Evolutionary conservation across 1,139 yeast genomes (phyloP).

Genomic region (Ogataea hybrid): DNA sequence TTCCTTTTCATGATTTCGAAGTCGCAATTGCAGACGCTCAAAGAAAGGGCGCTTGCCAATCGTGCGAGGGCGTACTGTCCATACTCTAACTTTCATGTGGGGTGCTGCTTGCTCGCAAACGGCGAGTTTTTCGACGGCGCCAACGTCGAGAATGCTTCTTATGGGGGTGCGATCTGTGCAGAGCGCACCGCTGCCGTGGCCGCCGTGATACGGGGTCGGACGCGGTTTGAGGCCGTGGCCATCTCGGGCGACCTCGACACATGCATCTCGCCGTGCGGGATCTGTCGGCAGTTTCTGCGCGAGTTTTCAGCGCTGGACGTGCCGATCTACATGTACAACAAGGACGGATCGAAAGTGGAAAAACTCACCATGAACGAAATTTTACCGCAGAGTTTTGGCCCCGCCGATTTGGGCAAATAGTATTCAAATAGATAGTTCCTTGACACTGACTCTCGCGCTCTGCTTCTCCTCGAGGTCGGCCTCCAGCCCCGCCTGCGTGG

Average conservation of each 20-base stretch:
- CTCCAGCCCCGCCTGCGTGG: conserved; percentile 14
- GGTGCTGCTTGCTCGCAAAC: conserved; percentile 60
- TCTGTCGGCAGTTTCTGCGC: conserved; percentile 84
- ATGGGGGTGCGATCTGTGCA: conserved; percentile 85
- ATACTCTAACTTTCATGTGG: conserved; percentile 85
- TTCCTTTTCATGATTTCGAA: neutral
- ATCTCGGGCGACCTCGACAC: conserved; percentile 62
- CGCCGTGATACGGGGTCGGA: conserved; percentile 47
- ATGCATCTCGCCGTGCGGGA: conserved; percentile 86
- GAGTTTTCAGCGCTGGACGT: conserved; percentile 54
- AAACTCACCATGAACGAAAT: conserved; percentile 56
- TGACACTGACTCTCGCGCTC: conserved; percentile 1
- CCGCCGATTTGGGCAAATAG: conserved; percentile 50
- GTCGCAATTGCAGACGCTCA: conserved; percentile 8
- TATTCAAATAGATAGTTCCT: neutral
- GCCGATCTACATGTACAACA: conserved; percentile 62
- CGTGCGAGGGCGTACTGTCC: conserved; percentile 67
- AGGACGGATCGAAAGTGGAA: conserved; percentile 43
- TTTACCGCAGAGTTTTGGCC: conserved; percentile 86
- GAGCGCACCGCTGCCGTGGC: conserved; percentile 76
- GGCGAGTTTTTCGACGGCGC: conserved; percentile 66
- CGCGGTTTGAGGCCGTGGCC: conserved; percentile 59
- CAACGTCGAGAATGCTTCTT: conserved; percentile 90
- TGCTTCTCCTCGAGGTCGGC: conserved; percentile 3
- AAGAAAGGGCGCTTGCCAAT: conserved; percentile 36